Conservation (phyloP, 2,329 filamentous ascomycete species). For the Lomentospora prolificans region DNA sequence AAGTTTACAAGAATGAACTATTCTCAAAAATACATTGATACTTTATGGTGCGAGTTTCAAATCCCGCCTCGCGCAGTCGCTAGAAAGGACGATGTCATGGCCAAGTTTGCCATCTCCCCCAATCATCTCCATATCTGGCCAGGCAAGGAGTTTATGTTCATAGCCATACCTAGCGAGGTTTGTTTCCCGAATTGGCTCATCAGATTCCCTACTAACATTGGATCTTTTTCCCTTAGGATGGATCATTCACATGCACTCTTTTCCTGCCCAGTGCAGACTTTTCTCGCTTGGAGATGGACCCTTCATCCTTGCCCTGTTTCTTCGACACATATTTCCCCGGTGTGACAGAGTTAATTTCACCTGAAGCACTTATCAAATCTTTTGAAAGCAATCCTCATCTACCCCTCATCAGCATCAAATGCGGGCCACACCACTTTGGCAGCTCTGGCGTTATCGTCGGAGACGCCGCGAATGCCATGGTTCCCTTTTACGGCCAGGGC, state of each 20-base stretch:
- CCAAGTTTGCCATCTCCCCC: conserved; percentile 69
- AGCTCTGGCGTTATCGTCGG: conserved; percentile 76
- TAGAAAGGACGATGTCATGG: conserved; percentile 20
- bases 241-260: conserved; percentile 88
- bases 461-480: conserved; percentile 94
- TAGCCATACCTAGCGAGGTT: conserved; percentile 72
- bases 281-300: conserved; percentile 52
- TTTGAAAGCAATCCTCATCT: conserved; percentile 81
- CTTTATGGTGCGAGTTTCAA: conserved; percentile 92
- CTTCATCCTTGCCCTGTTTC: conserved; percentile 53
- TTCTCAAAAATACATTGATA: conserved; percentile 89
- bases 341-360: conserved; percentile 62
- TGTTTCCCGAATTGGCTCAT: conserved; percentile 14
- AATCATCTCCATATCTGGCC: conserved; percentile 98
- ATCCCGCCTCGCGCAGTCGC: conserved; percentile 45
- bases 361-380: conserved; percentile 58
- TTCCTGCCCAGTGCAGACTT: conserved; percentile 73
- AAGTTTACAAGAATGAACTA: conserved; percentile 88
- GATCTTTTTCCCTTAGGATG: conserved; percentile 44
- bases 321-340: conserved; percentile 84
- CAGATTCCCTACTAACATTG: neutral
- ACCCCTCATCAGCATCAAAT: conserved; percentile 89
- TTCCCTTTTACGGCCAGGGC: conserved; percentile 96
- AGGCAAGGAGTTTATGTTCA: conserved; percentile 92
- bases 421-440: conserved; percentile 73